Base-by-base conservation (phyloP, 495 filamentous ascomycete genomes). In the Neurospora terricola region DNA sequence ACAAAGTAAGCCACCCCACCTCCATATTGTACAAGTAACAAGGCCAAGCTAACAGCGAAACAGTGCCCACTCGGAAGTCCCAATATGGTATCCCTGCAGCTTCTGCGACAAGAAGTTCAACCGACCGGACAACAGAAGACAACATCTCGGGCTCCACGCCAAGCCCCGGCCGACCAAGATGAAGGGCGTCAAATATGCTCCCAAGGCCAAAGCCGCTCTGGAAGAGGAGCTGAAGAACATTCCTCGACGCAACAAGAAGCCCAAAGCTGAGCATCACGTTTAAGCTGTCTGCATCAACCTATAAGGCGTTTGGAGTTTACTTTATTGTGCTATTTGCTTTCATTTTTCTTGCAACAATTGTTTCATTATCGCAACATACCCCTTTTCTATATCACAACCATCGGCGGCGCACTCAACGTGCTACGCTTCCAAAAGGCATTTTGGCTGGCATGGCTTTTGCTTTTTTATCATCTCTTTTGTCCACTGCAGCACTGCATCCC, bases 131-230 rank as follows among this genome's bases (percentile, higher is more conserved):
- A 84, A 84, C 75, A 62, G 76, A n/a, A 76, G 75, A 2, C 73
- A 77, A n/a, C 85, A 87, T 69, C 73, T 81, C 16, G 72, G 72
- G n/a, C 77, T 85, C 0, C 85, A 87, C 72, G 73, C 76, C 0
- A 42, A 74, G 9, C 54, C 54, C 18, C 75, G 73, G 42, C 48
- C 77, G 3, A 78, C 79, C 6, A 74, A 76, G 70, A 38, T 59
- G 5, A 70, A 74, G 18, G 79, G 82, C 21, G 81, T 81, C 1
- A 72, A 76, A 6, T 81, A 76, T 70, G 62, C 72, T n/a, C 66
- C 75, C 0, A 77, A 77, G 7, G 81, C 82, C 10, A 74, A 75
- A 38, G 69, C 76, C 8, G 69, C 71, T 5, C 73, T 80, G 7
- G 77, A 76, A 37, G 75, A 79, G 43, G 78, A 80, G 62, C 76